These are phyloP conservation scores for Scheffersomyces coipomensis DNA, from an alignment of 805 yeast species.

Conservation along the genomic window DNA sequence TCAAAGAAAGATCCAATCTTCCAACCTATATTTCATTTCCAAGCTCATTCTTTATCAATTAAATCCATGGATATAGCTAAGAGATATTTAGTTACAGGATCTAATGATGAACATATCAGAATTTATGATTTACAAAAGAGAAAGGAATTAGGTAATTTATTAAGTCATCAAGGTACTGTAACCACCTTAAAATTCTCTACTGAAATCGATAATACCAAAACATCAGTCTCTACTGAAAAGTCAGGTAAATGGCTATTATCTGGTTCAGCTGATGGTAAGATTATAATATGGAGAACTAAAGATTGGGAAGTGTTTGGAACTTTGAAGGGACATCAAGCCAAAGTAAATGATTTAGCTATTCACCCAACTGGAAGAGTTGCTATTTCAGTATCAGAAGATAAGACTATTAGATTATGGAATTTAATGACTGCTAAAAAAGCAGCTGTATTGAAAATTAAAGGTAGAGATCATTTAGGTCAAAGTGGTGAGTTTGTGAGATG, in stretches of 20 bases:
- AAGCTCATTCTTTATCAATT: conserved; percentile 88
- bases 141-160: conserved; percentile 86
- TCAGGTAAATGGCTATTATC: conserved; percentile 88
- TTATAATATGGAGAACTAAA: conserved; percentile 90
- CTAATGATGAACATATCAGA: conserved; percentile 93
- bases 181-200: conserved; percentile 71
- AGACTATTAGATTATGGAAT: conserved; percentile 87
- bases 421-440: conserved; percentile 96
- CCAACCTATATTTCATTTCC: conserved; percentile 93
- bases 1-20: conserved; percentile 57
- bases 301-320: conserved; percentile 95
- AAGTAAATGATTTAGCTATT: conserved; percentile 79
- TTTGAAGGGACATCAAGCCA: conserved; percentile 84
- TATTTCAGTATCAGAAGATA: conserved; percentile 82
- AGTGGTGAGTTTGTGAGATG: conserved; percentile 65
- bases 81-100: conserved; percentile 87
- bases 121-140: conserved; percentile 92
- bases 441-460: conserved; percentile 70
- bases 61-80: conserved; percentile 80
- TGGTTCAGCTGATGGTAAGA: conserved; percentile 87
- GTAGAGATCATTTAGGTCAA: conserved; percentile 65
- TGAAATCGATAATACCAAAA: conserved; percentile 30
- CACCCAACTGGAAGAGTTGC: conserved; percentile 92
- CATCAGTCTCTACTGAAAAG: conserved; percentile 24
- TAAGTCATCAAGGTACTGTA: conserved; percentile 87